Evolutionary conservation across 805 yeast genomes (phyloP), one percentile per base, ranked within the genome.

Genomic region (Maudiozyma bulderi): DNA sequence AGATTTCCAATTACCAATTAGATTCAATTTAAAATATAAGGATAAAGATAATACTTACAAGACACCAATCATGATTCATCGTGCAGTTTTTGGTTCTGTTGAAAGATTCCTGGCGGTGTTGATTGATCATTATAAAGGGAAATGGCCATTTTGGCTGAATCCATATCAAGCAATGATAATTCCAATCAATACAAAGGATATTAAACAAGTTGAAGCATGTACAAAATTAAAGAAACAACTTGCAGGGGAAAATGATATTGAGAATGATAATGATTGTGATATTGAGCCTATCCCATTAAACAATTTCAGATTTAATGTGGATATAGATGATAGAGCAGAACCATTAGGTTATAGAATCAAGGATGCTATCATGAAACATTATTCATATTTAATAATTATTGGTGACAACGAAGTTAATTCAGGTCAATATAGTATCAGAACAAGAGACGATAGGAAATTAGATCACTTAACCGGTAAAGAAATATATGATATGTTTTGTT

Each of bases 81-180:
- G 99, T 49, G 99, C 99, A 0, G 88, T 91, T 1, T 87, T 88
- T 63, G 99, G 99, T 0, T 89, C 97, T 0, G 73, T 93, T 8
- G 99, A 93, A 65, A 74, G 99, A 59, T 93, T 93, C 61, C 69
- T 93, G 68, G 96, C 98, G 1, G 77, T 93, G 51, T 71, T 93
- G 52, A 80, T 93, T 47, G 98, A 93, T 63, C 95, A 90, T 55
- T 87, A 81, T 64, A 78, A 79, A 49, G 99, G 98, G 0, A 82
- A 83, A 56, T 93, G 98, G 98, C 99, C 99, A 8, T 89, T 93
- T 63, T 93, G 99, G 99, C 62, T 93, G 42, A 87, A 84, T 54
- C 97, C 98, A 6, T 75, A 95, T 53, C 99, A 93, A 64, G 93
- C 91, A 0, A 73, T 85, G 39, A 73, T 93, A 2, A 73, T 93